Conservation (phyloP, 2,329 filamentous ascomycete genomes). For the Leptosphaerulina australis region DNA sequence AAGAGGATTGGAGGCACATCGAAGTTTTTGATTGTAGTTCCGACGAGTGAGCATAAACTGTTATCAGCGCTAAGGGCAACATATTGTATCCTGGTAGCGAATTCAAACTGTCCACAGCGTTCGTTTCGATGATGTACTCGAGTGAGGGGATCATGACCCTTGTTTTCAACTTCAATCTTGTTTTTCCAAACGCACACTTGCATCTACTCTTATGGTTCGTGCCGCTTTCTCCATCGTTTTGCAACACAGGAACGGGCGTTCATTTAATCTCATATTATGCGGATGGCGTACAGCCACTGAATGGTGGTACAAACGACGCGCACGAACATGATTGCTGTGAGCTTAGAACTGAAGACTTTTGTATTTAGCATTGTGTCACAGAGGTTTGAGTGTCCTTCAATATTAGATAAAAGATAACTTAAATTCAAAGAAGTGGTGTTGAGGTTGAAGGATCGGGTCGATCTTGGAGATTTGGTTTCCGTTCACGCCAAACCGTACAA, state of each 20-base stretch:
- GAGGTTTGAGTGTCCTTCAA: too few relatives aligned
- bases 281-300: too few relatives aligned
- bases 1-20: background rate
- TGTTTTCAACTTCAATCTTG: background rate
- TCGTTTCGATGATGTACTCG: background rate
- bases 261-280: too few relatives aligned
- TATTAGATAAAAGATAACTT: too few relatives aligned
- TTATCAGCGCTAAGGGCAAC: background rate
- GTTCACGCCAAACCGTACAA: background rate
- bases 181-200: background rate
- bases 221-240: too few relatives aligned
- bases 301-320: too few relatives aligned
- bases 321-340: too few relatives aligned
- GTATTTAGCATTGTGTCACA: too few relatives aligned
- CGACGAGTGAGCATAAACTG: background rate
- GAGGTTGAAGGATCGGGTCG: background rate
- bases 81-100: background rate
- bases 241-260: too few relatives aligned
- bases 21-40: background rate
- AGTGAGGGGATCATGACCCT: background rate
- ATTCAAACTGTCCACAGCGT: background rate
- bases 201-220: too few relatives aligned
- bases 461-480: background rate
- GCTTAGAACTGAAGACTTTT: too few relatives aligned
- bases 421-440: background rate